Conservation (phyloP, 345 rosid genomes). For the Citrus sp. region DNA sequence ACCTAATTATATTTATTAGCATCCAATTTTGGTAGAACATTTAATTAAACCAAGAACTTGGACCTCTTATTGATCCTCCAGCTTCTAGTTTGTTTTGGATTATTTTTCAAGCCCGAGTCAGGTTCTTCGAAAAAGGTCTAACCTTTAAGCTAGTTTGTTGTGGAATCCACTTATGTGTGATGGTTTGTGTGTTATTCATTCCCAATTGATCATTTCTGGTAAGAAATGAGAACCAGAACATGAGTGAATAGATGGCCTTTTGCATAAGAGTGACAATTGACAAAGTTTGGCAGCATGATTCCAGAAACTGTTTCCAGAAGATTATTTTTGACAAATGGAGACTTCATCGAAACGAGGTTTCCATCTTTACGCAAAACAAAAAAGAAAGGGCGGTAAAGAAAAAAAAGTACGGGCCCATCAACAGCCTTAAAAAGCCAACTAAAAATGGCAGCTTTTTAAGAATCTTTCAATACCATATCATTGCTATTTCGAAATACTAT, state of each 20-base stretch:
- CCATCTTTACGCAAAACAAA: not conserved
- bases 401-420: not conserved
- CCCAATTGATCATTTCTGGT: not conserved
- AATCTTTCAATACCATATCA: not conserved
- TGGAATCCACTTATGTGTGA: not conserved
- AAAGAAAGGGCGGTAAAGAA: too few relatives aligned
- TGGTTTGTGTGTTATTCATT: not conserved
- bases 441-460: slow-evolving; percentile 1
- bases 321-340: not conserved
- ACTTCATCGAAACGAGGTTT: not conserved
- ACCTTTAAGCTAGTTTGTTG: not conserved
- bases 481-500: not conserved
- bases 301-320: not conserved
- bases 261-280: not conserved
- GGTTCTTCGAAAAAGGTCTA: not conserved
- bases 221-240: not conserved
- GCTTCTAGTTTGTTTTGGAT: not conserved
- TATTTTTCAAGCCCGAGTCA: not conserved
- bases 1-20: not conserved
- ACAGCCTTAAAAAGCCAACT: not conserved
- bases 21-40: not conserved
- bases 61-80: not conserved
- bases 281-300: not conserved
- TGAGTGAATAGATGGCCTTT: not conserved
- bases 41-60: not conserved